Percentiles rank a stretch among this genome's conserved stretches.
phyloP scores from a whole-genome alignment of 2,329 filamentous ascomycete species.

The Microsporum audouinii region DNA sequence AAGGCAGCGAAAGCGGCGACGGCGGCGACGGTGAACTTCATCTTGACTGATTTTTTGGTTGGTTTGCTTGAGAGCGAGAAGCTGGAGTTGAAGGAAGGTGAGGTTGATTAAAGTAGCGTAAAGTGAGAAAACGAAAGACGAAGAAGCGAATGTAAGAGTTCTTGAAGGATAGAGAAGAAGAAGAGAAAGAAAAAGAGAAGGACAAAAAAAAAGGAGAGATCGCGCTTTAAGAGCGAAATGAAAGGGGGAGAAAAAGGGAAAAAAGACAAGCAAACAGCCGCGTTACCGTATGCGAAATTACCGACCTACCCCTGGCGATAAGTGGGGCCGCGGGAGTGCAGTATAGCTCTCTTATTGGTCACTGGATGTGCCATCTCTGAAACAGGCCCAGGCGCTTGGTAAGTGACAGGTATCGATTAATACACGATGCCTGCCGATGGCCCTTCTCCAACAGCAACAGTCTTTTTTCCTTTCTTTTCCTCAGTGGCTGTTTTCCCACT shows the following conservation, averaged over 20 bases:
- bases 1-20: constrained; percentile 34
- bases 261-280: neutral
- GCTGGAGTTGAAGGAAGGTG: neutral
- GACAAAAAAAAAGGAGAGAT: neutral
- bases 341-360: neutral
- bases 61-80: neutral
- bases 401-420: neutral
- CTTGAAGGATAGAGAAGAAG: neutral
- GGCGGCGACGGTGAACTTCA: constrained; percentile 29
- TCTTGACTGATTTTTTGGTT: constrained; percentile 16
- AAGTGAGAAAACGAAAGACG: neutral
- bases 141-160: neutral
- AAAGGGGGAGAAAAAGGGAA: neutral
- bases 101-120: neutral
- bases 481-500: neutral
- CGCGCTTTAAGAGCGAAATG: neutral
- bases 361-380: neutral
- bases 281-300: neutral
- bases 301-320: neutral
- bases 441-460: neutral
- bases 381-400: neutral
- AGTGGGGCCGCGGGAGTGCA: neutral
- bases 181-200: neutral
- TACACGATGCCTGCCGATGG: neutral
- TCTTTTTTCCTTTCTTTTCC: neutral